These are phyloP conservation scores for Kwoniella botswanensis DNA, from an alignment of 768 basidiomycete genomes.

Conservation along the genomic window DNA sequence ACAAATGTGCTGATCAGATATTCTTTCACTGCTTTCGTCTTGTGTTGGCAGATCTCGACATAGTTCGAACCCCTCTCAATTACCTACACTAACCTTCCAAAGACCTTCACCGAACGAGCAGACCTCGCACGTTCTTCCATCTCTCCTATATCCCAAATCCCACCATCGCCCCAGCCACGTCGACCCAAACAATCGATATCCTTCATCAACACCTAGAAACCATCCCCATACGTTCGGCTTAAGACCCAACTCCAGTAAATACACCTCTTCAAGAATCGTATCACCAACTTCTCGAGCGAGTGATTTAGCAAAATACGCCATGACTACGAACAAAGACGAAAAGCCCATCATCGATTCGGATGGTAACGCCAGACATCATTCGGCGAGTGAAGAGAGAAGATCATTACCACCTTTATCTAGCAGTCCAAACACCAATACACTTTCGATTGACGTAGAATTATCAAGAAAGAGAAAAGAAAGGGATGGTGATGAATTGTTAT, in stretches of 20 bases:
- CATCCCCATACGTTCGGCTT: not conserved
- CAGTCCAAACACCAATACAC: not conserved
- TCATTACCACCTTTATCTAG: not conserved
- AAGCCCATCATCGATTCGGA: conserved; percentile 23
- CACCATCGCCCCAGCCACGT: not conserved
- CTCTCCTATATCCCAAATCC: not conserved
- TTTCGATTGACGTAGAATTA: conserved; percentile 18
- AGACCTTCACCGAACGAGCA: conserved; percentile 1
- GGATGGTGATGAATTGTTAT: conserved; percentile 1
- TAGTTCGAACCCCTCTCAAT: not conserved
- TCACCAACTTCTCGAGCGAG: conserved; percentile 22
- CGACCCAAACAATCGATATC: not conserved
- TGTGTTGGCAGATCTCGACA: not conserved
- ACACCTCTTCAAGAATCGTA: conserved; percentile 6
- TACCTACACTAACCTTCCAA: conserved; percentile 8
- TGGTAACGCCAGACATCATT: conserved; percentile 4
- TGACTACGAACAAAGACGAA: conserved; percentile 28
- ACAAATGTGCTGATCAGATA: not conserved
- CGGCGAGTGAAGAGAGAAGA: conserved; percentile 1
- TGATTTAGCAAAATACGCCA: conserved; percentile 32
- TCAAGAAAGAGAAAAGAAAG: conserved; percentile 25
- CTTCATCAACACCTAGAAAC: not conserved
- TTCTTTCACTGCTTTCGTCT: not conserved
- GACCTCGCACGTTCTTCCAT: conserved; percentile 9
- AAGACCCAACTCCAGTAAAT: not conserved